Base-by-base conservation (phyloP, 441 rosid species). In the Breynia disticha region DNA sequence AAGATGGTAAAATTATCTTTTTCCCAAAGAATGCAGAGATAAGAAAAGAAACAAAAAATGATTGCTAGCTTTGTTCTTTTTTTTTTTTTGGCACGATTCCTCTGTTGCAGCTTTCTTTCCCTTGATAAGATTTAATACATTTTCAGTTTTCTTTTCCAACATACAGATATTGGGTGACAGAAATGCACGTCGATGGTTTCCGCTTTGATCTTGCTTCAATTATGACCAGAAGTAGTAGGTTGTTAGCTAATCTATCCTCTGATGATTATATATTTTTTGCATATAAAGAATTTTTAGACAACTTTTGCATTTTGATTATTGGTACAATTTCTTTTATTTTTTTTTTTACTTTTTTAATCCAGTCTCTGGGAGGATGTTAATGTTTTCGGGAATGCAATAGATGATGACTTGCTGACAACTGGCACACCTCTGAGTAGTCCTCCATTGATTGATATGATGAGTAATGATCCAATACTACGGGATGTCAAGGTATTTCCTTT, bases 181-280 rank as follows among this genome's bases (percentile, higher is more conserved):
- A 91, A 74, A 83, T 91, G 90, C 98, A 91, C 64, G 95, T 86
- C 7, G 96, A 91, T 71, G 98, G 98, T 47, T 91, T 91, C 72
- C 98, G 98, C 70, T 91, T 88, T 77, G 97, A 91, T 72, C 98
- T 91, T 72, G 98, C 89, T 69, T 91, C 97, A 45, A 86, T 88
- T 59, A 80, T 91, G 95, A 87, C 98, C 57, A 82, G 98, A 78
- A 62, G 95, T 62, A 84, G 90, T 77, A 84, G 98, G 94, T 85
- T 73, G 63, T 56, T 39, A 35, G 45, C 45, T 44, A 46, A n/a
- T 59, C 53, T 55, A 19, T 60, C 50, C 51, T 13, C 48, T 28
- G 35, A 5, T 28, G 54, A 32, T 22, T 54, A 66, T 46, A 41
- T 43, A 35, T 32, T 39, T 32, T 39, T 44, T 54, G 39, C 15